phyloP scores from a whole-genome alignment of 176 grass and related monocot genomes.

The Aegilops sharonensis region DNA sequence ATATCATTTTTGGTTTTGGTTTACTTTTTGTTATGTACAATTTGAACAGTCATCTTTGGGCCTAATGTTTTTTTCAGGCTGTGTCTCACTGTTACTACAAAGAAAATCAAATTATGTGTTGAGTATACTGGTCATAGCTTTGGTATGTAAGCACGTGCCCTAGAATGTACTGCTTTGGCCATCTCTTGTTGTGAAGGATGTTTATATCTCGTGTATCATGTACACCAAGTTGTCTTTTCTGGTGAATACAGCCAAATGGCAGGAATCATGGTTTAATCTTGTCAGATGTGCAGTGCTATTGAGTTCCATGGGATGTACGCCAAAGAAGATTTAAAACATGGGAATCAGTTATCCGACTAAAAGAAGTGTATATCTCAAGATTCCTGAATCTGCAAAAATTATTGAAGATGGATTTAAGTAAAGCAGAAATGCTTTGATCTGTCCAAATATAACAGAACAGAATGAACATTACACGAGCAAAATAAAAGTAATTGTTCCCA shows the following conservation, averaged over 20 bases:
- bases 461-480: neutral
- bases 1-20: conserved; percentile 35
- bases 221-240: too few species aligned
- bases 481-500: neutral
- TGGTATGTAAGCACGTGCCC: neutral
- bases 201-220: too few species aligned
- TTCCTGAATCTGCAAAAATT: neutral
- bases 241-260: neutral
- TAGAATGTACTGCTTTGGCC: too few species aligned
- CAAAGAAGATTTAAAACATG: neutral
- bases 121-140: neutral
- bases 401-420: neutral
- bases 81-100: conserved; percentile 34
- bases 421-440: neutral
- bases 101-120: conserved; percentile 9
- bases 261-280: neutral
- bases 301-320: too few species aligned
- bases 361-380: neutral
- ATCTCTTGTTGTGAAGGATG: too few species aligned
- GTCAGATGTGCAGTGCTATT: too few species aligned
- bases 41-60: conserved; percentile 39
- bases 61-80: conserved; percentile 29
- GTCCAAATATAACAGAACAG: neutral
- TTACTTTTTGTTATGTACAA: conserved; percentile 33
- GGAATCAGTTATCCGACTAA: neutral